Percentiles rank a stretch among this genome's conserved stretches.
These are phyloP conservation scores for Xerocomus spinulosus DNA, from an alignment of 768 basidiomycete species.

Conservation along the genomic window DNA sequence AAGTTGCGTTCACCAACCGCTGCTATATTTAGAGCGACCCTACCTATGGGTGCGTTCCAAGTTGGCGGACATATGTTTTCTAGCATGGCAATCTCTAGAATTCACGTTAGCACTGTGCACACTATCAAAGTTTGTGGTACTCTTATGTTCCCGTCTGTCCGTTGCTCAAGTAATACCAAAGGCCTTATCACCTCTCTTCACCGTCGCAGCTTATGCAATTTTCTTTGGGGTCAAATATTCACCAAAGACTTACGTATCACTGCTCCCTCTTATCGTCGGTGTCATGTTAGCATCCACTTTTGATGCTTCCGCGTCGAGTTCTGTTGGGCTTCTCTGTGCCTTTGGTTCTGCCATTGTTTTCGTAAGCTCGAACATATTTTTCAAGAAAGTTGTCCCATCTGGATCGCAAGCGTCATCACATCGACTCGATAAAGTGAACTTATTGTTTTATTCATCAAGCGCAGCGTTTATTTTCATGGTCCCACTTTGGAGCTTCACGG, in stretches of 20 bases:
- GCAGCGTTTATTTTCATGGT: conserved; percentile 96
- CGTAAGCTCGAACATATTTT: conserved; percentile 97
- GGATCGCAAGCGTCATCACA: conserved; percentile 48
- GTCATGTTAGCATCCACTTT: conserved; percentile 98
- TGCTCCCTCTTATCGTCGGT: conserved; percentile 91
- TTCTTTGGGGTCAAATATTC: conserved; percentile 95
- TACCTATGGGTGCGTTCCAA: conserved; percentile 97
- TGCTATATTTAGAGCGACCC: conserved; percentile 69
- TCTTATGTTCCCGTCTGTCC: background rate
- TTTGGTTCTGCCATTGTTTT: conserved; percentile 97
- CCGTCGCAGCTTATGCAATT: conserved; percentile 91
- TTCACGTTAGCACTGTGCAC: conserved; percentile 96
- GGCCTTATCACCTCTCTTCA: conserved; percentile 97
- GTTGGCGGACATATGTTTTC: conserved; percentile 98
- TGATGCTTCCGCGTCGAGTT: conserved; percentile 84
- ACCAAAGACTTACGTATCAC: conserved; percentile 82
- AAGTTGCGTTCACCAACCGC: conserved; percentile 65
- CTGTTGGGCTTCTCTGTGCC: conserved; percentile 85
- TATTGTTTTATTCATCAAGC: conserved; percentile 89
- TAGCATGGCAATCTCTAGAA: conserved; percentile 93
- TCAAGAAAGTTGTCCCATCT: conserved; percentile 94
- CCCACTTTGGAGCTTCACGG: conserved; percentile 90
- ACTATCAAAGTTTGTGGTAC: conserved; percentile 82
- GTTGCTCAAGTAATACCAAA: conserved; percentile 30
- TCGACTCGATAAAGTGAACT: conserved; percentile 95